phyloP scores from a whole-genome alignment of 1,284 basidiomycete genomes.

The Mycena citricolor region DNA sequence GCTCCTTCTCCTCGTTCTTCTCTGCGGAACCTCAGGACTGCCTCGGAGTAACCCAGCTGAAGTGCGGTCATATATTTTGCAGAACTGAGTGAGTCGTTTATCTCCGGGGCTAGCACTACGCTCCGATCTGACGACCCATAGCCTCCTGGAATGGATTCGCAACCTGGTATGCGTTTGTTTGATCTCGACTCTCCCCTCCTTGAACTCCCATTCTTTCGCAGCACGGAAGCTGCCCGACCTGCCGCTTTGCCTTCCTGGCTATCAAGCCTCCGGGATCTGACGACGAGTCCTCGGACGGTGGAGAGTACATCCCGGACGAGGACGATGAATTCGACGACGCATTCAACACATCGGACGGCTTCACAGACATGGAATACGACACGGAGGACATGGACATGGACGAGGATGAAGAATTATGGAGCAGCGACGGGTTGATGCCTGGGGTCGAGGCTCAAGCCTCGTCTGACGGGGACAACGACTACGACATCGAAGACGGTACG shows the following conservation, averaged over 20 bases:
- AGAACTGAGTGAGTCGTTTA: conserved; percentile 53
- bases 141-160: conserved; percentile 64
- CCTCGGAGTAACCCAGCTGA: conserved; percentile 55
- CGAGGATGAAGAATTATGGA: conserved; percentile 28
- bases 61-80: conserved; percentile 69
- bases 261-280: conserved; percentile 54
- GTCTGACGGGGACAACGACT: conserved; percentile 17
- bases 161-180: conserved; percentile 42
- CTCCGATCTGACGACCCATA: conserved; percentile 26
- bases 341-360: conserved; percentile 31
- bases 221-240: conserved; percentile 74
- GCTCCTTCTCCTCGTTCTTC: conserved; percentile 46
- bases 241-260: conserved; percentile 57
- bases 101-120: conserved; percentile 10
- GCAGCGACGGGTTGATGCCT: conserved; percentile 15
- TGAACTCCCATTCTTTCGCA: conserved; percentile 27
- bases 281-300: conserved; percentile 64
- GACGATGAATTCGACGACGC: conserved; percentile 53
- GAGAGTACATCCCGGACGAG: conserved; percentile 62
- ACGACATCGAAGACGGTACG: conserved; percentile 23
- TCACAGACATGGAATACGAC: conserved; percentile 25
- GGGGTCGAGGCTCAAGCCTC: conserved; percentile 9
- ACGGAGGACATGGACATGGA: conserved; percentile 33
- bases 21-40: conserved; percentile 33
- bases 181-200: conserved; percentile 3